phyloP scores from a whole-genome alignment of 2,329 filamentous ascomycete species.

The Aspergillus glaucus region DNA sequence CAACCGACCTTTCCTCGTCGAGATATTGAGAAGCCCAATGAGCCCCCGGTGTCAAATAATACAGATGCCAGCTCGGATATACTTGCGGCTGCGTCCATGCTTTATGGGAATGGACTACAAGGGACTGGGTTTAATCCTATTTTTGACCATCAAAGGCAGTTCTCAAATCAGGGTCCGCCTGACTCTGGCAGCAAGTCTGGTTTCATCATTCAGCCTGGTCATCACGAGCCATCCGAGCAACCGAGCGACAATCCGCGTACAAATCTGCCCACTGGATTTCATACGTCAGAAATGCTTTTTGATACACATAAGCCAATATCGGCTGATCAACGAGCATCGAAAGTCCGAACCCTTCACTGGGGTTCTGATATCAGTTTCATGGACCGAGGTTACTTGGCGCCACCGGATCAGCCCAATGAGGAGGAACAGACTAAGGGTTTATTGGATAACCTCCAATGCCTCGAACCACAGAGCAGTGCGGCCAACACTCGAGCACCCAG shows the following conservation, averaged over 20 bases:
- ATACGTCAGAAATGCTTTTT: conserved; percentile 34
- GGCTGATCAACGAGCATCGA: conserved; percentile 33
- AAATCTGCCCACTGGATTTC: conserved; percentile 25
- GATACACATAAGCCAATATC: conserved; percentile 29
- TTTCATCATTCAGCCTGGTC: conserved; percentile 10
- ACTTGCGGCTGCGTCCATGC: conserved; percentile 51
- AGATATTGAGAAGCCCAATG: conserved; percentile 18
- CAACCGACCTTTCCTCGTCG: conserved; percentile 39
- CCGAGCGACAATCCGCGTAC: conserved; percentile 11
- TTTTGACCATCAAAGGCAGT: conserved; percentile 6
- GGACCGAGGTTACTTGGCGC: conserved; percentile 54
- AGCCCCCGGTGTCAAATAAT: conserved; percentile 18
- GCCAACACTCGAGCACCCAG: conserved; percentile 56
- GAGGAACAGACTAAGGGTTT: conserved; percentile 53
- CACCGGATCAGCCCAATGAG: conserved; percentile 51
- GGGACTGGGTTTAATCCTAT: conserved; percentile 23
- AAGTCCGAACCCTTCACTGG: conserved; percentile 50
- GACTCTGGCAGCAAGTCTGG: conserved; percentile 13
- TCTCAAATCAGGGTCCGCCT: neutral
- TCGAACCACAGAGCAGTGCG: conserved; percentile 53
- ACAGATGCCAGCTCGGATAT: conserved; percentile 43
- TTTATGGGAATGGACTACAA: conserved; percentile 32
- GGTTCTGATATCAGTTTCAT: conserved; percentile 64
- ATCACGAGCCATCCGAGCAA: conserved; percentile 8
- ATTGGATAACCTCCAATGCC: conserved; percentile 51